Conservation (phyloP, 768 basidiomycete genomes). For the Boletus reticulatus region DNA sequence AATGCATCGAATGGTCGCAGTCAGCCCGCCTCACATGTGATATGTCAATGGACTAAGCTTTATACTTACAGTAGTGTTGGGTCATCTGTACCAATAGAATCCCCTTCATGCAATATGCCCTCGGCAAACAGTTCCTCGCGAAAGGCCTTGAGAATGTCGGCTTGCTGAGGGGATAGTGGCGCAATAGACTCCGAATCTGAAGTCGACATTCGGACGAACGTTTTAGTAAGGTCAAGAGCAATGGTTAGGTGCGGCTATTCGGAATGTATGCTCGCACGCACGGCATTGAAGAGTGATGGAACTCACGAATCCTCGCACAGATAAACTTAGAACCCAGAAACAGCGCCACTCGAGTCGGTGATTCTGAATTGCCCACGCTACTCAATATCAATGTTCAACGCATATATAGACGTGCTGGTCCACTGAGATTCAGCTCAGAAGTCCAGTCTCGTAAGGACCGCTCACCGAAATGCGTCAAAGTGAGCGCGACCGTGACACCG, state of each 20-base stretch:
- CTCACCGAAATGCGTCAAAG: no score
- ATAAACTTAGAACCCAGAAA: no score
- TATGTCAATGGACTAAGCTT: background rate
- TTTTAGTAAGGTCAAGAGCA: background rate
- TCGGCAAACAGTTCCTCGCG: conserved; percentile 51
- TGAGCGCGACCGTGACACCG: no score
- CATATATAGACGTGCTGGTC: no score
- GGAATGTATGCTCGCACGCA: background rate
- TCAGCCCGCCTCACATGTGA: conserved; percentile 3
- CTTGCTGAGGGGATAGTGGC: conserved; percentile 24
- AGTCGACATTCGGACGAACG: conserved; percentile 14
- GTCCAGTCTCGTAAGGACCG: no score
- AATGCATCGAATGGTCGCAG: background rate
- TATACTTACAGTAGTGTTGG: conserved; percentile 55
- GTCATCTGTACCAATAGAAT: conserved; percentile 60
- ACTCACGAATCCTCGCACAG: no score
- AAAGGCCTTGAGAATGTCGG: conserved; percentile 46
- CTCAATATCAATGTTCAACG: no score
- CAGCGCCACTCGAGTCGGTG: no score
- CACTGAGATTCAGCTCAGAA: no score
- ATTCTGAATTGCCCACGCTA: no score
- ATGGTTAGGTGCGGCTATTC: background rate
- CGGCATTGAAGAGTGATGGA: background rate
- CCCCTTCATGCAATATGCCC: conserved; percentile 55
- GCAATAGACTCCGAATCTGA: background rate